These are phyloP conservation scores for Nelumbo lutea DNA, from an alignment of 164 flowering plant genomes.

Conservation along the genomic window DNA sequence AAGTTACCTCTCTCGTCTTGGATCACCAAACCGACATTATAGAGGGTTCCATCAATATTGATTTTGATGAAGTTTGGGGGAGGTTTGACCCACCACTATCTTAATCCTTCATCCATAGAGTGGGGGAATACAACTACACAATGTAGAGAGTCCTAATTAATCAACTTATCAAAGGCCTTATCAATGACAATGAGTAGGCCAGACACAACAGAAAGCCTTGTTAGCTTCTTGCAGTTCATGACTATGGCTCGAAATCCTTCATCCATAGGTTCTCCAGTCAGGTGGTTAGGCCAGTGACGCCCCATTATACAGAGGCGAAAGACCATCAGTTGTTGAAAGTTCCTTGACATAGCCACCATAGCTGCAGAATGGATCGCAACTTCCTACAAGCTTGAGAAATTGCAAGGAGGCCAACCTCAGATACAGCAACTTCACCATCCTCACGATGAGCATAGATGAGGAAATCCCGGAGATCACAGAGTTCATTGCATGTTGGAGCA, in stretches of 20 bases:
- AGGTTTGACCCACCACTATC: too few relatives aligned
- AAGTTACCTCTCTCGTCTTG: too few relatives aligned
- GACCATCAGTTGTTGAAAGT: constrained; percentile 70
- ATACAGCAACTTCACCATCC: constrained; percentile 58
- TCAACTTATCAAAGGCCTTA: constrained; percentile 36
- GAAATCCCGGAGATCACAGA: constrained; percentile 74
- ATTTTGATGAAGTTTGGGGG: too few relatives aligned
- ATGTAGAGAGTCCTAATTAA: too few relatives aligned
- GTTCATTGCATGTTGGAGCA: constrained; percentile 69
- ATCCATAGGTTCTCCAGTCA: constrained; percentile 82
- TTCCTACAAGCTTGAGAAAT: constrained; percentile 76
- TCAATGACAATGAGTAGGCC: constrained; percentile 89
- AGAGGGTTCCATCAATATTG: too few relatives aligned
- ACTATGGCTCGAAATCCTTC: constrained; percentile 95
- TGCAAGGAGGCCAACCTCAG: constrained; percentile 70
- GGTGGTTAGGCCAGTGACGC: constrained; percentile 58
- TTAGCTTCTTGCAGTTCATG: constrained; percentile 73
- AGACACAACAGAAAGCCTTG: constrained; percentile 58
- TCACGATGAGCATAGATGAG: constrained; percentile 52
- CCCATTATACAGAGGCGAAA: constrained; percentile 84
- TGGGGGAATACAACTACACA: too few relatives aligned
- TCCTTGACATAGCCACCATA: constrained; percentile 67
- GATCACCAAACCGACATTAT: too few relatives aligned
- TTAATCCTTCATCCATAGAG: too few relatives aligned
- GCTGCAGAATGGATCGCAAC: constrained; percentile 57